Evolutionary conservation across 345 rosid genomes (phyloP).

Genomic region (Rhodomyrtus tomentosa): DNA sequence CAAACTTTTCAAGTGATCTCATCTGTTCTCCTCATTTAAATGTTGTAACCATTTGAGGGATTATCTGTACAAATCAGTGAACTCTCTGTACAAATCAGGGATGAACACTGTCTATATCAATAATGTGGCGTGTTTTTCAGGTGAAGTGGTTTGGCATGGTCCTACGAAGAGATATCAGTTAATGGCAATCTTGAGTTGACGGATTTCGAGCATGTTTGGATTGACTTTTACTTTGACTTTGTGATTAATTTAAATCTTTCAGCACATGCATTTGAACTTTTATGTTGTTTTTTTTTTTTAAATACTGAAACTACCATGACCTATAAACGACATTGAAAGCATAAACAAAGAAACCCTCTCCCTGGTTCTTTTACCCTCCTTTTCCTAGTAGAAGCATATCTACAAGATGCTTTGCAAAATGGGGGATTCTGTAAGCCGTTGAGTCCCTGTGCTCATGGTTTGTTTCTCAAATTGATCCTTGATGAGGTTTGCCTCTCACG

Average conservation of each 20-base stretch:
- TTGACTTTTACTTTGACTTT: background rate
- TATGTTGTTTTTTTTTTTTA: background rate
- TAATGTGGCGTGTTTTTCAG: background rate
- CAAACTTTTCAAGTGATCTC: background rate
- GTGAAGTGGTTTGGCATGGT: background rate
- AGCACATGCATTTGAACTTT: background rate
- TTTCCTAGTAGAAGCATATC: background rate
- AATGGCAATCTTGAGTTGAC: background rate
- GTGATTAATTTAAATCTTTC: background rate
- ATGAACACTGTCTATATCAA: background rate
- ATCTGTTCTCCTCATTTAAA: background rate
- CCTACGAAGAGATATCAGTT: background rate
- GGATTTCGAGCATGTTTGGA: background rate
- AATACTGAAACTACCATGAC: background rate
- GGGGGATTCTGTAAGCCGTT: background rate
- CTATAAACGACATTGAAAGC: background rate
- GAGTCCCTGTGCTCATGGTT: background rate
- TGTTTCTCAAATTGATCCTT: background rate
- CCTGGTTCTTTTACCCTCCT: background rate
- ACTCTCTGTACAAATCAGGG: background rate
- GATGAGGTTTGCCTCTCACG: background rate
- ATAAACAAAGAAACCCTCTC: background rate
- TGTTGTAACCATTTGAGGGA: background rate
- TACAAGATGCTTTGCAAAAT: background rate
- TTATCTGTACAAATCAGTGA: background rate